These are phyloP conservation scores for Graphilbum ipis-grandicollis DNA, from an alignment of 2,329 filamentous ascomycete genomes.

Conservation along the genomic window DNA sequence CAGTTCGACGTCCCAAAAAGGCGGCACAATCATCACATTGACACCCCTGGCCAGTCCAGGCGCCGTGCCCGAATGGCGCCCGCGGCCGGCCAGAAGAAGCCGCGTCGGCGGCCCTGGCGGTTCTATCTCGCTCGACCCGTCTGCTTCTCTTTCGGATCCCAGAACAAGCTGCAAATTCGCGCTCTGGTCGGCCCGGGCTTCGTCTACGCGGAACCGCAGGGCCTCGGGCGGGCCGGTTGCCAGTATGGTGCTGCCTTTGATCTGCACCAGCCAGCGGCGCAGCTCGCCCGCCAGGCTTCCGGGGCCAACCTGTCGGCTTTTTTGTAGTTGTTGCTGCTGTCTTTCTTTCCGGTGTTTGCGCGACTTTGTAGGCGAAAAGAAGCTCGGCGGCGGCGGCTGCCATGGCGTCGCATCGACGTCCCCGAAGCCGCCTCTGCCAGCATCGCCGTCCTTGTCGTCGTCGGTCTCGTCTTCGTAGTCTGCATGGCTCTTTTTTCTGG, in stretches of 20 bases:
- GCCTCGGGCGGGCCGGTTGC: neutral
- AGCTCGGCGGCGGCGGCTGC: constrained; percentile 5
- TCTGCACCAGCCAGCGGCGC: constrained; percentile 26
- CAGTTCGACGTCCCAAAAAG: constrained; percentile 10
- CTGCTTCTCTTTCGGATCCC: too few species aligned
- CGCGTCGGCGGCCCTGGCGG: constrained; percentile 4
- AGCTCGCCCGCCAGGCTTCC: constrained; percentile 24
- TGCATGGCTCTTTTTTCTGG: too few species aligned
- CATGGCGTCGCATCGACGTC: neutral
- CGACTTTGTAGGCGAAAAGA: constrained; percentile 10
- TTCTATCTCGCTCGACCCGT: neutral
- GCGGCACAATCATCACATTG: constrained; percentile 14
- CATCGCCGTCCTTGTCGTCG: neutral
- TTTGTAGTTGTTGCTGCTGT: neutral
- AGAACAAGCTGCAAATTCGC: constrained; percentile 16
- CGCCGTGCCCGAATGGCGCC: too few species aligned
- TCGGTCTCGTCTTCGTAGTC: neutral
- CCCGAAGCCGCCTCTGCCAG: neutral
- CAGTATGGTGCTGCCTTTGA: constrained; percentile 15
- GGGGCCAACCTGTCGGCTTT: constrained; percentile 4
- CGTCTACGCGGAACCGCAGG: neutral
- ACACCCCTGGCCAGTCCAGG: constrained; percentile 13
- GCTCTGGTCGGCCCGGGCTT: constrained; percentile 6
- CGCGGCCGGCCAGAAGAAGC: constrained; percentile 11
- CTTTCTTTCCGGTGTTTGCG: neutral